Base-by-base conservation (phyloP, 768 basidiomycete genomes). In the Lactarius evosmus region DNA sequence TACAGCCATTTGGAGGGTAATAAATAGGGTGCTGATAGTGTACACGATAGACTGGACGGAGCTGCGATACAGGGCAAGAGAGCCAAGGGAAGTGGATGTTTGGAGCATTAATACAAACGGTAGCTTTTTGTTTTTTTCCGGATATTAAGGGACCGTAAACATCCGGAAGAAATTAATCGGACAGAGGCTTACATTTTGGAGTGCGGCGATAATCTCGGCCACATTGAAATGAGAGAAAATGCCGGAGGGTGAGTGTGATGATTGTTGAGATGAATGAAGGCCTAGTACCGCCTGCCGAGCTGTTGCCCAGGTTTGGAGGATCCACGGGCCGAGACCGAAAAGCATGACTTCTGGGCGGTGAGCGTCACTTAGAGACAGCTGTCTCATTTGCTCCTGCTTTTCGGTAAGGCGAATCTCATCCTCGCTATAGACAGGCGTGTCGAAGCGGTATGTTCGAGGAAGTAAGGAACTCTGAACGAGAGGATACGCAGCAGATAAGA, bases 291-390 rank as follows among this genome's bases (percentile, higher is more conserved):
- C 74, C 71, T 79, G 82, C 68, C 86, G 78, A 3, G 91, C 83
- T 34, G 75, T 78, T 4, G 86, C 80, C 93, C 93, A 95, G 7
- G 85, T 83, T 60, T 83, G 80, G 62, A 95, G 76, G 59, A 95
- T 87, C 93, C 93, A 95, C 41, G 90, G 87, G 12, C 85, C 87
- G 17, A 95, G 80, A 4, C 90, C 90, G 73, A 93, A 95, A 4
- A 95, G 78, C 36, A 87, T 79, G 34, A 95, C 82, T 73, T 95
- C 93, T 17, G 88, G 85, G n/a, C 91, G 86, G 72, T 90, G 85
- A 0, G 76, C 70, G 41, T 91, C 91, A 70, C 84, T 88, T 73
- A 89, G 85, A 0, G 86, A 92, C 41, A 94, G 76, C 69, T 81
- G 84, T 8, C 89, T 85, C 80, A 93, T 83, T 49, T 81, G 83